phyloP scores from a whole-genome alignment of 2,329 filamentous ascomycete species.

The Alternaria burnsii region DNA sequence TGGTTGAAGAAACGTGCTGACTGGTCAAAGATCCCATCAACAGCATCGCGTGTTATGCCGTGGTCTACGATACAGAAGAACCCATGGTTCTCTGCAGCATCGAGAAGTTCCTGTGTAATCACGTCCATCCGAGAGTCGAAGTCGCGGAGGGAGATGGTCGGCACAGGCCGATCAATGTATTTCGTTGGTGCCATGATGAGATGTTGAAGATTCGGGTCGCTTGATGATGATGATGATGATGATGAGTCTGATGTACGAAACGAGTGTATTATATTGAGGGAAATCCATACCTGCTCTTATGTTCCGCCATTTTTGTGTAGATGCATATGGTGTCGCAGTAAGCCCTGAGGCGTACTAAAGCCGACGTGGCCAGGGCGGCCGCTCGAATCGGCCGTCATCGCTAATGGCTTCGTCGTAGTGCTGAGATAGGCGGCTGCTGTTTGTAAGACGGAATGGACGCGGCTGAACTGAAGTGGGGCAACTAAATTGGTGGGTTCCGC shows the following conservation, averaged over 20 bases:
- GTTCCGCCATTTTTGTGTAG: neutral
- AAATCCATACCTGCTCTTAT: conserved; percentile 8
- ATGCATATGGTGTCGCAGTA: neutral
- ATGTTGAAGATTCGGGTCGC: neutral
- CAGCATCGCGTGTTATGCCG: conserved; percentile 59
- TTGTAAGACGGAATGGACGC: neutral
- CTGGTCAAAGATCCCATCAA: conserved; percentile 62
- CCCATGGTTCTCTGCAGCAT: conserved; percentile 66
- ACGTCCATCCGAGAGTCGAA: conserved; percentile 62
- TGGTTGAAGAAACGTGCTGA: conserved; percentile 65
- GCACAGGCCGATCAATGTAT: conserved; percentile 21
- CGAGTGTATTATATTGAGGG: neutral
- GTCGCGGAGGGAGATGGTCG: conserved; percentile 60
- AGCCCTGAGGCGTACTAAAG: neutral
- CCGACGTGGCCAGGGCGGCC: neutral
- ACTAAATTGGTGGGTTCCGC: neutral
- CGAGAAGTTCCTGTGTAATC: conserved; percentile 62
- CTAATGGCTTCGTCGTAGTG: neutral
- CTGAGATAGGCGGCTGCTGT: neutral
- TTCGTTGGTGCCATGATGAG: conserved; percentile 23
- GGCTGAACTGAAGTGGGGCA: conserved; percentile 10
- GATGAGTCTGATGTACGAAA: neutral
- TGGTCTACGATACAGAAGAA: conserved; percentile 68
- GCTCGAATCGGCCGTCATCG: conserved; percentile 5
- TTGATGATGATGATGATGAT: conserved; percentile 1